Base-by-base conservation (phyloP, 2,329 filamentous ascomycete genomes). In the Fusarium xyrophilum region DNA sequence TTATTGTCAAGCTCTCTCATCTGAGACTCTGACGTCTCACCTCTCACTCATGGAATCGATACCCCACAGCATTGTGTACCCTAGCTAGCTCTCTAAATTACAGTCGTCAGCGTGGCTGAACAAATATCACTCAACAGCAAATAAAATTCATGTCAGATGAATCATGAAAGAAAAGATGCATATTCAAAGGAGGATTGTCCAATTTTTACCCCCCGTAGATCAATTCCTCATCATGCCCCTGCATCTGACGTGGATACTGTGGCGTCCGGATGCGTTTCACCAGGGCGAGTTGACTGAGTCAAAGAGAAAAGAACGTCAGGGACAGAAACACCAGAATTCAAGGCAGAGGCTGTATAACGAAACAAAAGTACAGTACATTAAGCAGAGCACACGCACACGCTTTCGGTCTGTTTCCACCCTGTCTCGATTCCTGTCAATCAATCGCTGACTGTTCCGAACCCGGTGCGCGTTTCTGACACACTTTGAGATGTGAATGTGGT, bases 231-330 rank as follows among this genome's bases (percentile, higher is more conserved):
- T 61, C 30, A 42, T 48, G 39, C 65, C 67, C 70, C 71, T 73
- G 71, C 71, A 50, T 73, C 44, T 61, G 59, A 66, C 71, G 71
- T 73, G 71, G 69, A 69, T 62, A 65, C 67, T 60, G 67, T 73
- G 71, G 71, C 71, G 71, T 56, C 64, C 57, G 43, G 43, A 59
- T 64, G 60, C 63, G 71, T 73, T 73, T 73, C 71, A 73, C 48
- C 52, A 69, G 55, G 44, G 46, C 36, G 36, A 50, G 23, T 39
- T 14, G 10, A 30, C 33, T 32, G 54, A 63, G 50, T 39, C 35
- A 60, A 43, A 60, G 33, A 61, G 65, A 60, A 32, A 59, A 51
- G 71, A 73, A 73, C 69, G 65, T 70, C 71, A 73, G 71, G 71
- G 71, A 72, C 69, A 60, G 67, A 59, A 66, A 46, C 44, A 61